phyloP scores from a whole-genome alignment of 2,329 filamentous ascomycete genomes.

The Fusarium nanum region DNA sequence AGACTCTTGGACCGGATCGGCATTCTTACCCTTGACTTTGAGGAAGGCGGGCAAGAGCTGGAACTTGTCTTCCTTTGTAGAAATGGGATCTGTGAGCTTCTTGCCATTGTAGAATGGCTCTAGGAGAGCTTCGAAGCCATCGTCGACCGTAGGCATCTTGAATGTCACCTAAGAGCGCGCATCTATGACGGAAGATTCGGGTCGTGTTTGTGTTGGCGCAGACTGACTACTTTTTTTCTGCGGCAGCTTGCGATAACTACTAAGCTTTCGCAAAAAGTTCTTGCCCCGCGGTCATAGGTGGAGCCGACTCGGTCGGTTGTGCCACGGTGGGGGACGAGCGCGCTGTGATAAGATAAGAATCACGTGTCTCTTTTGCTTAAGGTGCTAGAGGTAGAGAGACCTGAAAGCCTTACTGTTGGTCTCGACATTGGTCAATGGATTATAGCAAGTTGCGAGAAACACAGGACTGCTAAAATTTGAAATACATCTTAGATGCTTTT shows the following conservation, averaged over 20 bases:
- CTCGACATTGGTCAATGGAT: neutral
- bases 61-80: slow-evolving; percentile 86
- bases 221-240: slow-evolving; percentile 40
- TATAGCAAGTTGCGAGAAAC: neutral
- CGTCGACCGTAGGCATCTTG: slow-evolving; percentile 67
- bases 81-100: slow-evolving; percentile 73
- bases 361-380: no score
- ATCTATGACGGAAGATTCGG: slow-evolving; percentile 44
- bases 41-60: slow-evolving; percentile 97
- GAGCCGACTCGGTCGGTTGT: slow-evolving; percentile 40
- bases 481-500: neutral
- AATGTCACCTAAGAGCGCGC: slow-evolving; percentile 49
- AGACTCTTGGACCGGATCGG: neutral
- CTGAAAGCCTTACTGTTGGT: neutral
- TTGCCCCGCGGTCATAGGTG: slow-evolving; percentile 47
- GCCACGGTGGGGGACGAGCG: slow-evolving; percentile 48
- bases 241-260: slow-evolving; percentile 43
- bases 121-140: slow-evolving; percentile 73
- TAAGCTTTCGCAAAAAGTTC: slow-evolving; percentile 47
- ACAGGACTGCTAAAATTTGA: neutral
- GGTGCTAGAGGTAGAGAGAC: no score
- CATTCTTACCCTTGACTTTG: slow-evolving; percentile 82
- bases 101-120: slow-evolving; percentile 77
- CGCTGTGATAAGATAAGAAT: slow-evolving; percentile 25
- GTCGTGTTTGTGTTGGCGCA: slow-evolving; percentile 25